phyloP scores from a whole-genome alignment of 768 basidiomycete genomes.

The Termitomyces sp. region DNA sequence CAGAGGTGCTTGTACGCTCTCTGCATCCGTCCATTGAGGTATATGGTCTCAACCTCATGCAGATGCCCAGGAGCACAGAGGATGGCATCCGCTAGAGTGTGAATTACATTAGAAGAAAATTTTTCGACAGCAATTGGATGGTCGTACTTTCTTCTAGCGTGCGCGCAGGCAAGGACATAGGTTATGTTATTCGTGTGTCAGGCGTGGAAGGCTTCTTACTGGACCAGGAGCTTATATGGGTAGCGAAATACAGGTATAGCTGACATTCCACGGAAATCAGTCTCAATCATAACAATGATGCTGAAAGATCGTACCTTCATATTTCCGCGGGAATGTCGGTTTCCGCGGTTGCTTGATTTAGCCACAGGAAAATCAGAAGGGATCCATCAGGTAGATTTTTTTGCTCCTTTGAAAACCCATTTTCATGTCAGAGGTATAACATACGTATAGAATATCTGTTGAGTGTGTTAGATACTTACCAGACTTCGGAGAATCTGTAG shows the following conservation, averaged over 20 bases:
- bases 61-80: constrained; percentile 40
- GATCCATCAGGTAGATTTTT: not conserved
- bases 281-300: constrained; percentile 28
- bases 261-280: constrained; percentile 31
- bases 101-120: not conserved
- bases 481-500: not conserved
- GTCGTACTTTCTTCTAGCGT: constrained; percentile 35
- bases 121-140: not conserved
- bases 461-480: not conserved
- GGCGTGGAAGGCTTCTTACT: constrained; percentile 14
- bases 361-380: constrained; percentile 3
- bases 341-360: constrained; percentile 18
- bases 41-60: constrained; percentile 41
- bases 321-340: constrained; percentile 19
- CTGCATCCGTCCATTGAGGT: constrained; percentile 44
- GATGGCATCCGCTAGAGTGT: constrained; percentile 34
- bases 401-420: not conserved
- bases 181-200: constrained; percentile 14
- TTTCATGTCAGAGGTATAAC: not conserved
- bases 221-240: constrained; percentile 27
- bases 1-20: constrained; percentile 55
- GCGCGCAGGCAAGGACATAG: constrained; percentile 33
- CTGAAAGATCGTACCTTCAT: constrained; percentile 13
- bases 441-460: not conserved
- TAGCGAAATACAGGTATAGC: constrained; percentile 23